These are phyloP conservation scores for Circinella minor DNA, from an alignment of 371 early-diverging fungal genomes.

Conservation along the genomic window DNA sequence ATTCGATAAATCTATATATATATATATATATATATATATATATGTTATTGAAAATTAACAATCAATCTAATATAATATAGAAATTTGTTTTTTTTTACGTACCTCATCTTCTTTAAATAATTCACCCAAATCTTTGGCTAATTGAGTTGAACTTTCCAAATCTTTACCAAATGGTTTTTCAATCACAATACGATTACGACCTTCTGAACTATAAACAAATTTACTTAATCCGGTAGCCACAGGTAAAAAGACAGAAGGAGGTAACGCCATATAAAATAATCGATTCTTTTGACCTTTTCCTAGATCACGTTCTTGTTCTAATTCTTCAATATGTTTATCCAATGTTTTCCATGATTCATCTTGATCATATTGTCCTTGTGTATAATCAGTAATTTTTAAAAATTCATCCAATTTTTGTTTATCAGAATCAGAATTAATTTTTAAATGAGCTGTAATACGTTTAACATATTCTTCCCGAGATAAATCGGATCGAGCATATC, in stretches of 20 bases:
- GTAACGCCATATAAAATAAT: constrained; percentile 98
- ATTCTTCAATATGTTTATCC: constrained; percentile 56
- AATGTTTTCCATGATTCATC: constrained; percentile 73
- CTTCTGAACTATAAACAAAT: constrained; percentile 60
- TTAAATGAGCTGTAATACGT: constrained; percentile 75
- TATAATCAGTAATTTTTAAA: constrained; percentile 62
- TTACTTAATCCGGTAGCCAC: constrained; percentile 80
- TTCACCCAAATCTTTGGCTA: constrained; percentile 68
- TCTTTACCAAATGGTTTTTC: constrained; percentile 99
- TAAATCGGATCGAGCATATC: constrained; percentile 94
- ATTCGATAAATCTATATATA: constrained; percentile 87
- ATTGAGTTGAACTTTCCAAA: constrained; percentile 76
- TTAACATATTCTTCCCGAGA: constrained; percentile 75
- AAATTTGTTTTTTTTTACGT: neutral
- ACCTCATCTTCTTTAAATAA: constrained; percentile 88
- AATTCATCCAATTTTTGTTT: constrained; percentile 77
- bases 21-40: neutral
- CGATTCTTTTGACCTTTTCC: constrained; percentile 55
- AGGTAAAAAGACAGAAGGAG: constrained; percentile 92
- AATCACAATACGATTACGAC: constrained; percentile 80
- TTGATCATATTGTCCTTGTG: constrained; percentile 88
- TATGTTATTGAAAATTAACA: too few relatives aligned
- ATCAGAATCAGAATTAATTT: constrained; percentile 35
- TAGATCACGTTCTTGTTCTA: constrained; percentile 51
- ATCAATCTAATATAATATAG: neutral